Evolutionary conservation across 1,284 basidiomycete genomes (phyloP), one percentile per base, ranked within the genome.

Genomic region (Cerioporus squamosus): DNA sequence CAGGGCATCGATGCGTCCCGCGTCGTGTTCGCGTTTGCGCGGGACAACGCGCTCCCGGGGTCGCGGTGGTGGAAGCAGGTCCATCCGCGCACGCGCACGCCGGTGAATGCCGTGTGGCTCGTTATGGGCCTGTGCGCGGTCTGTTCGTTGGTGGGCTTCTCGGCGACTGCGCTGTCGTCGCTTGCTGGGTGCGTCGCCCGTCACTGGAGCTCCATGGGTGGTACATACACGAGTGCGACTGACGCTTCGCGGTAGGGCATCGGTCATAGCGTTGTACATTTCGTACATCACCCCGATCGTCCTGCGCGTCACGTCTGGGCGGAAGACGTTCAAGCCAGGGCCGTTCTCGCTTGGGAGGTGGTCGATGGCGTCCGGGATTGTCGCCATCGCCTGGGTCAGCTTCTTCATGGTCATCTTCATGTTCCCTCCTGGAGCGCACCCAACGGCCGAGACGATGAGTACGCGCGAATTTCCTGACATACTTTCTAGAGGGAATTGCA

Each of bases 1-100:
- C 87, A 90, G 71, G 83, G 81, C 14, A 85, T 90, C 17, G 88
- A 89, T 68, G 88, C 88, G 17, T 90, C 88, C 39, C 84, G 89
- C 9, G 88, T 89, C 12, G 80, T 89, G 45, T 90, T 89, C 62
- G 88, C 88, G 10, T 91, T 90, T 67, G 85, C 88, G 22, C 77
- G 88, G 36, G 89, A 91, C 63, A 83, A 88, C 60, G 89, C 88
- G 6, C 78, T 91, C 6, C 89, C 89, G 4, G 86, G 87, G 9
- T 90, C 88, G 20, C 77, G 79, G 14, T 86, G 79, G 77, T 87
- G 85, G 86, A 88, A 88, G 65, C 74, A 72, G 54, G 79, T 90
- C 50, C 87, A 87, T 62, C 66, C 52, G 7, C 66, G 70, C 57
- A 88, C 86, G 7, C 81, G 83, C 62, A 90, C 88, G 2, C 88